A percentile compares a stretch with the other conserved stretches of the same genome.
These are phyloP conservation scores for Neurospora tetraspora DNA, from an alignment of 495 filamentous ascomycete genomes.

Conservation along the genomic window DNA sequence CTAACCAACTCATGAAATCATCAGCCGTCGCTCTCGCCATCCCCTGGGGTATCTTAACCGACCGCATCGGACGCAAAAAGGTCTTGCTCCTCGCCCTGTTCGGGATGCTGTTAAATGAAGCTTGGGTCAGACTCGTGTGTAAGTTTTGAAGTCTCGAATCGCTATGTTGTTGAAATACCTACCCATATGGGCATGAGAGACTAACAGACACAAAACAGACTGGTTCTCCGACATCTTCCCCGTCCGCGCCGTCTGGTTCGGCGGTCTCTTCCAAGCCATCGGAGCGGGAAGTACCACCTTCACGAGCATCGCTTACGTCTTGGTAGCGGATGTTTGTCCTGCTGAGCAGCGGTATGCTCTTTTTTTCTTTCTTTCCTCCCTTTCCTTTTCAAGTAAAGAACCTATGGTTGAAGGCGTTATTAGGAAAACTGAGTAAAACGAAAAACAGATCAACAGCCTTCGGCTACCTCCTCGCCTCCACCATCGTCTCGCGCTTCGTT, in stretches of 20 bases:
- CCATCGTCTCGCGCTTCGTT: constrained; percentile 1
- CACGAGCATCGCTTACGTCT: constrained; percentile 40
- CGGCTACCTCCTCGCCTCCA: constrained; percentile 32
- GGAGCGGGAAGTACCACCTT: constrained; percentile 42
- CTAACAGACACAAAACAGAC: too few relatives aligned
- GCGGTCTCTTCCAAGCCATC: constrained; percentile 37
- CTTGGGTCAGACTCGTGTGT: constrained; percentile 26
- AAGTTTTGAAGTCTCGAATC: too few relatives aligned
- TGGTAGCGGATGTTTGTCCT: constrained; percentile 45
- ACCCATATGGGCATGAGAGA: too few relatives aligned
- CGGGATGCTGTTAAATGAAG: constrained; percentile 24
- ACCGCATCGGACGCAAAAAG: constrained; percentile 36
- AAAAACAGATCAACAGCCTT: constrained; percentile 38
- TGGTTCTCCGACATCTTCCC: constrained; percentile 32
- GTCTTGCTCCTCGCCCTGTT: constrained; percentile 27
- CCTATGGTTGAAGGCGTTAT: too few relatives aligned
- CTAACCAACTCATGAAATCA: neutral
- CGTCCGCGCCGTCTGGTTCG: constrained; percentile 41
- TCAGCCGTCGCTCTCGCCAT: constrained; percentile 29
- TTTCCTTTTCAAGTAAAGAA: too few relatives aligned
- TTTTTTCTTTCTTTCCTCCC: too few relatives aligned
- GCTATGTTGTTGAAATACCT: too few relatives aligned
- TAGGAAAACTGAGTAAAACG: too few relatives aligned
- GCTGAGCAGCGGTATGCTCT: constrained; percentile 36
- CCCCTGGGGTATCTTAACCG: constrained; percentile 36